Percentiles rank a stretch among this genome's conserved stretches.
These are phyloP conservation scores for Trapa bicornis DNA, from an alignment of 345 rosid genomes.

Conservation along the genomic window DNA sequence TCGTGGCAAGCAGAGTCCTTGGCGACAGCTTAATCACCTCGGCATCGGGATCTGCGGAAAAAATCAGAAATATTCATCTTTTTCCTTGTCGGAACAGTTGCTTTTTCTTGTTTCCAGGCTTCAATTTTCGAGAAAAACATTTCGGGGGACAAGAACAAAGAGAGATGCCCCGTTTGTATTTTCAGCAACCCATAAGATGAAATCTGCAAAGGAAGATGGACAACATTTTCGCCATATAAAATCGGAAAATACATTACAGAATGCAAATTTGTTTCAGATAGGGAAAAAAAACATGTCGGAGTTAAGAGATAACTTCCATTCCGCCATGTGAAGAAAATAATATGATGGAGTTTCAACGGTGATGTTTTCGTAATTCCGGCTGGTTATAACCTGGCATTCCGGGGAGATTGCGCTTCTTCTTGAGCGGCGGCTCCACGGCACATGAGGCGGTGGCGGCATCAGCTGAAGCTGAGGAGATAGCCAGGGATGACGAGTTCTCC, in stretches of 20 bases:
- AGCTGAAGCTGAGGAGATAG: slow-evolving; percentile 31
- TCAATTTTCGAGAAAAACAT: neutral
- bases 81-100: neutral
- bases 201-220: neutral
- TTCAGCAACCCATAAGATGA: neutral
- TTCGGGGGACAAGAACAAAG: neutral
- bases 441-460: slow-evolving; percentile 8
- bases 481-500: slow-evolving; percentile 28
- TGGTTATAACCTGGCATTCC: slow-evolving; percentile 59
- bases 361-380: slow-evolving; percentile 1
- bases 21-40: slow-evolving; percentile 67
- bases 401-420: slow-evolving; percentile 69
- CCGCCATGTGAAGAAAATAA: neutral
- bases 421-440: slow-evolving; percentile 14
- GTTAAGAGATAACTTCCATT: no score
- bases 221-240: neutral
- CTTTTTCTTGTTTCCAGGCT: neutral
- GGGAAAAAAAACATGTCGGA: no score
- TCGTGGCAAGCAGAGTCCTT: slow-evolving; percentile 41
- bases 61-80: neutral
- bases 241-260: neutral
- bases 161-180: no score
- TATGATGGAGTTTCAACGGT: neutral
- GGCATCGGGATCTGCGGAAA: slow-evolving; percentile 54
- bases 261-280: neutral